A percentile compares a stretch with the other conserved stretches of the same genome.
phyloP scores from a whole-genome alignment of 2,329 filamentous ascomycete species.

The Fusarium aywerte region DNA sequence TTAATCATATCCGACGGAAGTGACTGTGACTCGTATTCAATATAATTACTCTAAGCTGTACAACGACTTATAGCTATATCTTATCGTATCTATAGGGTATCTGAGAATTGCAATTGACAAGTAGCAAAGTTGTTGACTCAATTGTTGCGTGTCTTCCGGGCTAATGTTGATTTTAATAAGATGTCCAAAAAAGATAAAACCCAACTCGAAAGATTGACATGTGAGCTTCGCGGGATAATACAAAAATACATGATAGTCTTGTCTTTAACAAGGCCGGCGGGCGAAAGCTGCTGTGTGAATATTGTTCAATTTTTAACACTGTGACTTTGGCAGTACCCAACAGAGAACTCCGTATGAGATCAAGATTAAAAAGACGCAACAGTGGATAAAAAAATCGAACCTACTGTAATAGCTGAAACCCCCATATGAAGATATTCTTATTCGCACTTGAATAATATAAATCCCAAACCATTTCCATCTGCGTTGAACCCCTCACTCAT shows the following conservation, averaged over 20 bases:
- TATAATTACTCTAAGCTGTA: not conserved
- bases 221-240: not conserved
- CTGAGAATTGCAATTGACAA: not conserved
- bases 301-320: not conserved
- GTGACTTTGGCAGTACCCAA: not conserved
- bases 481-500: conserved; percentile 12
- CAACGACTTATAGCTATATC: not conserved
- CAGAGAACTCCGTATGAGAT: not conserved
- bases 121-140: not conserved
- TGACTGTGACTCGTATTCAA: not conserved
- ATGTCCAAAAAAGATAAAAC: no score
- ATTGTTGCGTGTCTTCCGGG: not conserved
- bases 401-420: not conserved
- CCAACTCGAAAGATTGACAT: not conserved
- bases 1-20: not conserved
- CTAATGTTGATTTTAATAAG: not conserved
- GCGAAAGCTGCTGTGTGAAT: not conserved
- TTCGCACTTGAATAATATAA: not conserved
- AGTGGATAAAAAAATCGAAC: not conserved
- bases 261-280: not conserved
- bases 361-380: not conserved
- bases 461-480: not conserved
- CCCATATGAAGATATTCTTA: not conserved
- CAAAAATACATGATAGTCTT: no score
- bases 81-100: not conserved